Percentiles rank a stretch among this genome's conserved stretches.
phyloP scores from a whole-genome alignment of 768 basidiomycete species.

The Pulveroboletus sp. region DNA sequence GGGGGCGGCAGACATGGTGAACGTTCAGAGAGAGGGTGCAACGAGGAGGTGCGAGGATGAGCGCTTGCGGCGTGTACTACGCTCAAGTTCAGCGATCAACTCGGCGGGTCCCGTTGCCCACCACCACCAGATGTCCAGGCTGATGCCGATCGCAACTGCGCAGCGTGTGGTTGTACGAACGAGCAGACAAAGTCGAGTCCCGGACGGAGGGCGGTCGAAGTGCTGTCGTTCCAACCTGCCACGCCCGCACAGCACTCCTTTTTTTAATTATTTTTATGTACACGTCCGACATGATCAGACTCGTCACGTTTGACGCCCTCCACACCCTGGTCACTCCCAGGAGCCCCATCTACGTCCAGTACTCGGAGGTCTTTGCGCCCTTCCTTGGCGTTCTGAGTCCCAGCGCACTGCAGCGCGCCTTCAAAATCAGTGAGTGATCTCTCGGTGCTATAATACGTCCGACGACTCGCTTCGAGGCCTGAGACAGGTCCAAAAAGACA shows the following conservation, averaged over 20 bases:
- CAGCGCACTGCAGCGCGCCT: constrained; percentile 49
- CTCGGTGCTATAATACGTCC: background rate
- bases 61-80: constrained; percentile 29
- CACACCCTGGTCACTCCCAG: constrained; percentile 73
- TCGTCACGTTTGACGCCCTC: constrained; percentile 77
- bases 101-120: constrained; percentile 11
- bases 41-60: constrained; percentile 23
- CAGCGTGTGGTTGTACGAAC: constrained; percentile 5
- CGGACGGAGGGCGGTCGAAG: constrained; percentile 14
- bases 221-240: background rate
- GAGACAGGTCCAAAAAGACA: constrained; percentile 50
- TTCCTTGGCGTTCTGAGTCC: constrained; percentile 61
- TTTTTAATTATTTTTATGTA: background rate
- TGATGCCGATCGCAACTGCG: constrained; percentile 15
- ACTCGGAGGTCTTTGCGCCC: constrained; percentile 58
- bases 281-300: constrained; percentile 36
- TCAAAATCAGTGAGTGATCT: constrained; percentile 46
- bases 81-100: constrained; percentile 12
- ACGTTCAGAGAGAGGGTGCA: constrained; percentile 14
- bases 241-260: background rate
- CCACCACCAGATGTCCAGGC: constrained; percentile 18
- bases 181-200: background rate
- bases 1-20: constrained; percentile 27
- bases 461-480: constrained; percentile 34
- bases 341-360: constrained; percentile 60